A percentile compares a stretch with the other conserved stretches of the same genome.
phyloP scores from a whole-genome alignment of 2,329 filamentous ascomycete species.

The Corynespora cassiicola region DNA sequence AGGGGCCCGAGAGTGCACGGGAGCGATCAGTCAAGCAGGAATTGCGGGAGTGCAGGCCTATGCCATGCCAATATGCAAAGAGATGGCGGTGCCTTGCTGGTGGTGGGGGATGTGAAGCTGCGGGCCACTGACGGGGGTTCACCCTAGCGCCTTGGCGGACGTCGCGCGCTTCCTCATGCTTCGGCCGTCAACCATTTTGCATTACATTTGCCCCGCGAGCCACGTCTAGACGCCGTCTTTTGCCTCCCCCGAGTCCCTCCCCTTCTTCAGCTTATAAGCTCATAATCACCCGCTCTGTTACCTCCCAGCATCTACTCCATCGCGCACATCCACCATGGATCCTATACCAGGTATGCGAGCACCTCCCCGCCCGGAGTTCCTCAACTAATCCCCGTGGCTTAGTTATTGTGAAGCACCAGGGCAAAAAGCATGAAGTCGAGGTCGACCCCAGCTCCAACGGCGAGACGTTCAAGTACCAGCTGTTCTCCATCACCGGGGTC shows the following conservation, averaged over 20 bases:
- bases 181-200: conserved; percentile 27
- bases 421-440: conserved; percentile 94
- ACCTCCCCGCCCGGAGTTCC: conserved; percentile 2
- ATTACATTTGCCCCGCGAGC: conserved; percentile 36
- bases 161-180: conserved; percentile 32
- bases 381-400: conserved; percentile 27
- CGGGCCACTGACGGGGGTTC: conserved; percentile 19
- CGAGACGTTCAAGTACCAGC: conserved; percentile 93
- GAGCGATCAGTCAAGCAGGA: conserved; percentile 20
- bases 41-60: conserved; percentile 26
- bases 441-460: conserved; percentile 84
- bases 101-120: conserved; percentile 36
- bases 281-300: conserved; percentile 3
- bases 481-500: conserved; percentile 93
- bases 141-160: conserved; percentile 21
- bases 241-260: conserved; percentile 9
- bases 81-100: conserved; percentile 27
- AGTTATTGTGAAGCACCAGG: conserved; percentile 95
- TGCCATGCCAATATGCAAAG: conserved; percentile 36
- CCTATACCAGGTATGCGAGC: conserved; percentile 41
- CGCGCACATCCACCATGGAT: conserved; percentile 34
- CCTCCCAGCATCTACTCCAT: neutral
- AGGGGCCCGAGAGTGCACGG: conserved; percentile 25
- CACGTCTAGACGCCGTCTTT: conserved; percentile 20
- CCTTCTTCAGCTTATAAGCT: conserved; percentile 2